Evolutionary conservation across 345 rosid species (phyloP).

Genomic region (Eucalyptus pumila): DNA sequence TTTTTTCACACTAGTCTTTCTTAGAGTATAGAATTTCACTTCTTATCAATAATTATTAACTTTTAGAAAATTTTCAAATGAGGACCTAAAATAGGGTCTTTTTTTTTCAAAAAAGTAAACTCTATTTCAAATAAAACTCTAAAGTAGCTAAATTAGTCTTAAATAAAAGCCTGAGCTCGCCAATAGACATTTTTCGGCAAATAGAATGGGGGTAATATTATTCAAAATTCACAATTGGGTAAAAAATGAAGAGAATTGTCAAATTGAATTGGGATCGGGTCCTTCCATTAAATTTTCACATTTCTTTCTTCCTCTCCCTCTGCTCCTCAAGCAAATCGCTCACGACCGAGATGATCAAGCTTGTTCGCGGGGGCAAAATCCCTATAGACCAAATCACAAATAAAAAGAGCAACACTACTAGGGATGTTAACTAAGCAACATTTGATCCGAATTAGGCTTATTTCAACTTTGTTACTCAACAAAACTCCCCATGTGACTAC

Average conservation of each 20-base stretch:
- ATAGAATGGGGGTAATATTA: accelerated
- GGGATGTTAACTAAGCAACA: neutral
- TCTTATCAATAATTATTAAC: neutral
- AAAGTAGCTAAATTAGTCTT: accelerated
- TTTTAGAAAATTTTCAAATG: accelerated
- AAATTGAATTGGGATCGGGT: neutral
- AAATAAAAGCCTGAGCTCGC: accelerated
- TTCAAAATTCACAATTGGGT: neutral
- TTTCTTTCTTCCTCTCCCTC: neutral
- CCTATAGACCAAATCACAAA: neutral
- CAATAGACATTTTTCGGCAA: neutral
- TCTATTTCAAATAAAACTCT: neutral
- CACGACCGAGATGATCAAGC: neutral
- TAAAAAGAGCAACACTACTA: neutral
- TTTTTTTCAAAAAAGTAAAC: neutral
- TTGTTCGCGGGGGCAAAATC: neutral
- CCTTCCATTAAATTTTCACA: neutral
- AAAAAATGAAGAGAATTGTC: neutral
- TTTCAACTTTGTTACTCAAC: neutral
- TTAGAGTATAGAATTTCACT: neutral
- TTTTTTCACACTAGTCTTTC: neutral
- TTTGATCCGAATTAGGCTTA: neutral
- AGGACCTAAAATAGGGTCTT: accelerated
- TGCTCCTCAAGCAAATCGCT: neutral
- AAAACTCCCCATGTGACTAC: neutral